These are phyloP conservation scores for Talaromyces sp. DNA, from an alignment of 2,329 filamentous ascomycete genomes.

Conservation along the genomic window DNA sequence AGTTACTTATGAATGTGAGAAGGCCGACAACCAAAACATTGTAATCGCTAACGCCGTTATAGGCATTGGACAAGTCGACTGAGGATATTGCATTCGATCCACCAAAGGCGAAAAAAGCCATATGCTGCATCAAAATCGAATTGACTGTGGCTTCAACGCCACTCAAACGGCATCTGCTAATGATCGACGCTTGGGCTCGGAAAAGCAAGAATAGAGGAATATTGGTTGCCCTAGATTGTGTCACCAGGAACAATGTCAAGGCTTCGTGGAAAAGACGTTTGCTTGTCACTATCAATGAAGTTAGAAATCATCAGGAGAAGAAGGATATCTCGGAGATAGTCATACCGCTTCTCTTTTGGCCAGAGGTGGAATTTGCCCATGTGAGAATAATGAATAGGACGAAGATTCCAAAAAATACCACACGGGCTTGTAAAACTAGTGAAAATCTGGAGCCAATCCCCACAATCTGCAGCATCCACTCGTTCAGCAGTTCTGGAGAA, in stretches of 20 bases:
- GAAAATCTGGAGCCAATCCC: conserved; percentile 36
- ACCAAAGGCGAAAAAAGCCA: conserved; percentile 83
- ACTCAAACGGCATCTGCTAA: conserved; percentile 37
- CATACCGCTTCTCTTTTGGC: neutral
- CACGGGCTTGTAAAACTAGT: conserved; percentile 47
- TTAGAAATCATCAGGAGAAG: neutral
- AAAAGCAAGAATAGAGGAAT: conserved; percentile 79
- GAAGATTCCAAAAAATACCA: conserved; percentile 45
- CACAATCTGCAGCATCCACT: conserved; percentile 28
- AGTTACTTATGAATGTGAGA: conserved; percentile 84
- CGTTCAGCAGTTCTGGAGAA: conserved; percentile 69
- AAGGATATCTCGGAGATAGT: neutral
- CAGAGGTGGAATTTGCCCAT: conserved; percentile 12
- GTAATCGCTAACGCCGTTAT: conserved; percentile 84
- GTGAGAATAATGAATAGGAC: conserved; percentile 26
- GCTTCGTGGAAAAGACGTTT: conserved; percentile 53
- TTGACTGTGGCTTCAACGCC: conserved; percentile 61
- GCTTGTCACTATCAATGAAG: conserved; percentile 10
- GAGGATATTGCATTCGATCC: conserved; percentile 93
- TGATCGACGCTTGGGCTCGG: conserved; percentile 54
- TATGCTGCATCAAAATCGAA: conserved; percentile 70
- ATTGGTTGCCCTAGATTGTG: conserved; percentile 80
- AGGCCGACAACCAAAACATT: conserved; percentile 74
- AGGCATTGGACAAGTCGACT: conserved; percentile 89
- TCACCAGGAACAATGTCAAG: conserved; percentile 73